Conservation (phyloP, 768 basidiomycete genomes). For the Coprinopsis strossmayeri region DNA sequence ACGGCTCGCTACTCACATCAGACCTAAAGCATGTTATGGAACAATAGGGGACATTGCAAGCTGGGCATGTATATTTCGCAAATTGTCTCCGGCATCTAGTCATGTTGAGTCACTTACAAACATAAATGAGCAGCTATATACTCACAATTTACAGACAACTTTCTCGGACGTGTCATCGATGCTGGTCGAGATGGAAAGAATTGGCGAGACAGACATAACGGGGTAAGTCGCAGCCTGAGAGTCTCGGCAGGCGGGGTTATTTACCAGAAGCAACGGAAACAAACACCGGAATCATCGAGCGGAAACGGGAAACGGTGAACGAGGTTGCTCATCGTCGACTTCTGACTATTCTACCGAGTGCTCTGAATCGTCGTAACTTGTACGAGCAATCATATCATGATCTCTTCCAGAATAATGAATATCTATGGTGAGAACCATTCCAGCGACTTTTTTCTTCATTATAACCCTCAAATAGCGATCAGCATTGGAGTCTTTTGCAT, state of each 20-base stretch:
- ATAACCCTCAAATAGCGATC: not conserved
- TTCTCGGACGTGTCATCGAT: slow-evolving; percentile 6
- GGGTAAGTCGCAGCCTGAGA: not conserved
- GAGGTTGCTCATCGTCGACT: too few relatives aligned
- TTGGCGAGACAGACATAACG: not conserved
- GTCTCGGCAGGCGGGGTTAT: too few relatives aligned
- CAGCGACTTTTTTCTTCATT: not conserved
- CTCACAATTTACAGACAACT: slow-evolving; percentile 14
- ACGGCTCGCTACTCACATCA: slow-evolving; percentile 35
- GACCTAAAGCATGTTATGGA: slow-evolving; percentile 75
- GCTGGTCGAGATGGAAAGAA: slow-evolving; percentile 5
- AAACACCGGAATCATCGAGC: slow-evolving; percentile 1
- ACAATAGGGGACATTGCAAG: slow-evolving; percentile 78
- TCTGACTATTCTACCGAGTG: too few relatives aligned
- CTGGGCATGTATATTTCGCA: slow-evolving; percentile 76
- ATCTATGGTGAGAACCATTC: not conserved
- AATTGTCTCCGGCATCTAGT: slow-evolving; percentile 73
- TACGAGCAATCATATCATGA: too few relatives aligned
- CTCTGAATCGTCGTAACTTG: too few relatives aligned
- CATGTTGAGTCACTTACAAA: too few relatives aligned
- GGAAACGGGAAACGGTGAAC: too few relatives aligned
- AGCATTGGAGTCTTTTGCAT: not conserved
- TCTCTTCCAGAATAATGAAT: too few relatives aligned
- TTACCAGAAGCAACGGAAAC: not conserved
- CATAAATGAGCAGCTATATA: not conserved